phyloP scores from a whole-genome alignment of 257 asterid species.

The Marsdenia floribunda region DNA sequence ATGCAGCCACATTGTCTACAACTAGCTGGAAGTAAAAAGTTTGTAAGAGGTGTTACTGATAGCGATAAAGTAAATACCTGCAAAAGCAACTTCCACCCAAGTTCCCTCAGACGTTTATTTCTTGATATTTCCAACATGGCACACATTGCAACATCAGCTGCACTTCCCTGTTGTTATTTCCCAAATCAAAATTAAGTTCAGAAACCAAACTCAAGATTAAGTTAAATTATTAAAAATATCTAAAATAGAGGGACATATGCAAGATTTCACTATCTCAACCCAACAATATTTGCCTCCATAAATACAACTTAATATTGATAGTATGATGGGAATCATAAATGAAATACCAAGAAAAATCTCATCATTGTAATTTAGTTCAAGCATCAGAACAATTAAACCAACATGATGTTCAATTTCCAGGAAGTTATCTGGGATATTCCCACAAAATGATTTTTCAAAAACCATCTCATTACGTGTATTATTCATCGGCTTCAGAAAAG shows the following conservation, averaged over 20 bases:
- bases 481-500: not conserved
- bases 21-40: not conserved
- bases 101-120: constrained; percentile 56
- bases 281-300: not conserved
- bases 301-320: not conserved
- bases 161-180: constrained; percentile 73
- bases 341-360: not conserved
- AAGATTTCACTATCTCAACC: not conserved
- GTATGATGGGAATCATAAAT: not conserved
- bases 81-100: constrained; percentile 83
- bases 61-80: constrained; percentile 41
- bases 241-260: not conserved
- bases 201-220: not conserved
- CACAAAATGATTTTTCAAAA: not conserved
- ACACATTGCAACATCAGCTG: constrained; percentile 98
- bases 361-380: not conserved
- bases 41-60: not conserved
- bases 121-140: constrained; percentile 87
- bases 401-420: not conserved
- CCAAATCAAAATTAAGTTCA: not conserved
- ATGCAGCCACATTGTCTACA: not conserved
- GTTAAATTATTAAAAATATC: not conserved
- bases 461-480: not conserved
- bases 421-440: not conserved
- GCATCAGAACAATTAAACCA: not conserved